A percentile compares a stretch with the other conserved stretches of the same genome.
phyloP scores from a whole-genome alignment of 2,329 filamentous ascomycete species.

The Verticillium nonalfalfae region DNA sequence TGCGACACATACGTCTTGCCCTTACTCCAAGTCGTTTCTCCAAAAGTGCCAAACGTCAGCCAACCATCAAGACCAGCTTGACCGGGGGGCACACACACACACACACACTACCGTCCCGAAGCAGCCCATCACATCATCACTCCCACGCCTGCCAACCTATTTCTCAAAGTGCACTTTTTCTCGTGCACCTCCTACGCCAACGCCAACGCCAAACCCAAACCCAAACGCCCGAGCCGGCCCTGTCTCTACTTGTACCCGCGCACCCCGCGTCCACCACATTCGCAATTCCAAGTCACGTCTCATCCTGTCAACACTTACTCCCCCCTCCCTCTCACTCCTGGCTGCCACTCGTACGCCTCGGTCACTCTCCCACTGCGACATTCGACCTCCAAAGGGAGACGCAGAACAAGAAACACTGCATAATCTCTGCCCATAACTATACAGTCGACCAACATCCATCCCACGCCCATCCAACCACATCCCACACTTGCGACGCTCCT shows the following conservation, averaged over 20 bases:
- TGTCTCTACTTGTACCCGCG: conserved; percentile 6
- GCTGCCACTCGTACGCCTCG: neutral
- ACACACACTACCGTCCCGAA: neutral
- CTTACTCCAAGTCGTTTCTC: neutral
- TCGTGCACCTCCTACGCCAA: neutral
- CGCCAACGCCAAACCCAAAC: neutral
- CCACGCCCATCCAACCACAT: neutral
- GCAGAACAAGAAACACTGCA: neutral
- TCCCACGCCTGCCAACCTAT: conserved; percentile 9
- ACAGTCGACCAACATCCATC: neutral
- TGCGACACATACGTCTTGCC: neutral
- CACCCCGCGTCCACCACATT: conserved; percentile 3
- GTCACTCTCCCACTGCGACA: neutral
- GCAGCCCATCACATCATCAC: conserved; percentile 11
- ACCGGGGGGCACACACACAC: neutral
- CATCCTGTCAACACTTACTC: conserved; percentile 1
- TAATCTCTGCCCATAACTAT: neutral
- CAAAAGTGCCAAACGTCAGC: neutral
- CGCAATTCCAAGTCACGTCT: conserved; percentile 1
- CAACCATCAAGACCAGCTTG: neutral
- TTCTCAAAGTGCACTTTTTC: neutral
- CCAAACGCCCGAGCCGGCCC: neutral
- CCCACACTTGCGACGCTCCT: neutral
- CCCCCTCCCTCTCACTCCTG: neutral
- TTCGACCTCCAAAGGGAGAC: neutral